Percentiles rank a stretch among this genome's conserved stretches.
These are phyloP conservation scores for Brassica carinata DNA, from an alignment of 345 rosid species.

Conservation along the genomic window DNA sequence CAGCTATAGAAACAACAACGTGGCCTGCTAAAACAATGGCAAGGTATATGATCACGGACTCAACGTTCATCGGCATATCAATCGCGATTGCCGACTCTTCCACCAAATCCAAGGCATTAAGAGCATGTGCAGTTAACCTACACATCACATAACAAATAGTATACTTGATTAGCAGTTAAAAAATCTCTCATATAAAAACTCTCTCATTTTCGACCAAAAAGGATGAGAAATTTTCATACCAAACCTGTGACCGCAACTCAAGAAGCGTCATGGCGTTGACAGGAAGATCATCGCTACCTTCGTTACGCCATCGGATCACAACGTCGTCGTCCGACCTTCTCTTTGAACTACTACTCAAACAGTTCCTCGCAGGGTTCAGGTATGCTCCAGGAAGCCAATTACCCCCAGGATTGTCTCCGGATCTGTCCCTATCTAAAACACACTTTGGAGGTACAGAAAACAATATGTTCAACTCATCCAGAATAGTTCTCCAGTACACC, in stretches of 20 bases:
- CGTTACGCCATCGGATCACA: conserved; percentile 79
- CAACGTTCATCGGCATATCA: conserved; percentile 92
- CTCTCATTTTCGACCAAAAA: not conserved
- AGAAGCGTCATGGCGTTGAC: conserved; percentile 66
- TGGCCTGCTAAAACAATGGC: conserved; percentile 89
- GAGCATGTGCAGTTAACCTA: conserved; percentile 83
- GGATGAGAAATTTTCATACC: conserved; percentile 55
- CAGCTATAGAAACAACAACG: conserved; percentile 93
- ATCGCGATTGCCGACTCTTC: conserved; percentile 85
- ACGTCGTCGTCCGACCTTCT: conserved; percentile 56
- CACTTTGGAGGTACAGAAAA: conserved; percentile 70
- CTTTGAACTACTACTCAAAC: conserved; percentile 53
- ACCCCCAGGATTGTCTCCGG: conserved; percentile 66
- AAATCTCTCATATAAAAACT: not conserved
- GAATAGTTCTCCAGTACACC: conserved; percentile 83
- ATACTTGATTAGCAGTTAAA: no score
- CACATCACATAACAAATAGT: conserved; percentile 20
- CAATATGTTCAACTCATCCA: conserved; percentile 63
- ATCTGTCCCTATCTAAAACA: conserved; percentile 48
- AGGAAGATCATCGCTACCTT: conserved; percentile 76
- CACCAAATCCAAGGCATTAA: conserved; percentile 62
- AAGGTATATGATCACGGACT: conserved; percentile 85
- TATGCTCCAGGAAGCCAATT: conserved; percentile 92
- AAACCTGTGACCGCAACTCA: conserved; percentile 74
- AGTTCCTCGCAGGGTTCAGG: conserved; percentile 76